Evolutionary conservation across 805 yeast genomes (phyloP).

Genomic region (Wickerhamiella sergipiensis): DNA sequence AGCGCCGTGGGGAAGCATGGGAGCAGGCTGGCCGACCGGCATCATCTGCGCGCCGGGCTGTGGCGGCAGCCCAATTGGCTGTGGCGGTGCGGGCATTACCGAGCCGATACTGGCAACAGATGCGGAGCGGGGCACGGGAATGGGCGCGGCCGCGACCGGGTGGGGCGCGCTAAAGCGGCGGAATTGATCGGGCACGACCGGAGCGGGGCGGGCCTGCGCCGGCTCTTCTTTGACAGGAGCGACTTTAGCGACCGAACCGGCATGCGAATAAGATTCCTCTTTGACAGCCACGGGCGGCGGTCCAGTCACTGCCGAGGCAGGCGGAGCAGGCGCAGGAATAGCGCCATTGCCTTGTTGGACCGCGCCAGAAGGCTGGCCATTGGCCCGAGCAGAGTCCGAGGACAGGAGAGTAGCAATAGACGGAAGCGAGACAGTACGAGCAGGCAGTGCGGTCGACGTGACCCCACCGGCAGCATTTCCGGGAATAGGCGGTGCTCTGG

Average conservation of each 20-base stretch:
- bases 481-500: background rate
- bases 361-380: background rate
- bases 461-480: background rate
- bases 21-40: background rate
- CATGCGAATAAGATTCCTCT: background rate
- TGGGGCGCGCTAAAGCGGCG: background rate
- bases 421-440: background rate
- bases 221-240: background rate
- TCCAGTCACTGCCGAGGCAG: background rate
- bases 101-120: background rate
- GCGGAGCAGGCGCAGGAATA: background rate
- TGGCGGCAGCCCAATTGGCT: background rate
- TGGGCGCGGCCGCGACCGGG: background rate
- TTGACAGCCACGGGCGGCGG: background rate
- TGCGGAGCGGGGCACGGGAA: background rate
- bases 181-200: background rate
- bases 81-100: background rate
- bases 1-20: background rate
- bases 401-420: background rate
- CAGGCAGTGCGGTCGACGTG: background rate
- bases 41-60: background rate
- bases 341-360: background rate
- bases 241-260: background rate
- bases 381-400: background rate
- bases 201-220: background rate